These are phyloP conservation scores for Nakazawaea wickerhamii DNA, from an alignment of 805 yeast genomes.

Conservation along the genomic window DNA sequence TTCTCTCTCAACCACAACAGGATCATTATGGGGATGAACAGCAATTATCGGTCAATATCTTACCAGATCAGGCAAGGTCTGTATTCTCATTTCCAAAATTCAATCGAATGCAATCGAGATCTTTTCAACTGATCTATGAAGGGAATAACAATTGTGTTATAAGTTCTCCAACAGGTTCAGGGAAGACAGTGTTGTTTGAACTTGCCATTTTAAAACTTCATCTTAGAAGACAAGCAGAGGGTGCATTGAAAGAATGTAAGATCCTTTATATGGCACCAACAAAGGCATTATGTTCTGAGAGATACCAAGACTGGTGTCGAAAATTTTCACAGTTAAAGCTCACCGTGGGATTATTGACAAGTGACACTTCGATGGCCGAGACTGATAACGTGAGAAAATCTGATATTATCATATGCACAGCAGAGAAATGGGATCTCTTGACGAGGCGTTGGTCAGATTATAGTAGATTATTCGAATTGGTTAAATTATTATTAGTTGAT, in stretches of 20 bases:
- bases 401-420: conserved; percentile 51
- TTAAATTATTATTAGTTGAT: conserved; percentile 41
- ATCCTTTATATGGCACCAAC: conserved; percentile 55
- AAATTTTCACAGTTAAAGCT: conserved; percentile 35
- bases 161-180: conserved; percentile 56
- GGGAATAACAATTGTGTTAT: conserved; percentile 37
- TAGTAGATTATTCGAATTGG: conserved; percentile 31
- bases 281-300: conserved; percentile 50
- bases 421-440: conserved; percentile 58
- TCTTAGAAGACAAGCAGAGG: conserved; percentile 18
- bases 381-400: conserved; percentile 41
- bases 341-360: conserved; percentile 45
- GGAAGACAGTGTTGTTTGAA: conserved; percentile 52
- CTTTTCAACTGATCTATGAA: conserved; percentile 33
- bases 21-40: neutral
- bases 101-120: conserved; percentile 47
- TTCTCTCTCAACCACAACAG: neutral
- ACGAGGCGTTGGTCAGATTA: conserved; percentile 47
- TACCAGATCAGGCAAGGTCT: conserved; percentile 33
- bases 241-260: conserved; percentile 21
- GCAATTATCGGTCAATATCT: conserved; percentile 14
- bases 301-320: conserved; percentile 38
- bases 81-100: conserved; percentile 32
- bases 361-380: conserved; percentile 45
- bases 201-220: conserved; percentile 39